Evolutionary conservation across 768 basidiomycete genomes (phyloP), one percentile per base, ranked within the genome.

Genomic region (Pulveroboletus frians): DNA sequence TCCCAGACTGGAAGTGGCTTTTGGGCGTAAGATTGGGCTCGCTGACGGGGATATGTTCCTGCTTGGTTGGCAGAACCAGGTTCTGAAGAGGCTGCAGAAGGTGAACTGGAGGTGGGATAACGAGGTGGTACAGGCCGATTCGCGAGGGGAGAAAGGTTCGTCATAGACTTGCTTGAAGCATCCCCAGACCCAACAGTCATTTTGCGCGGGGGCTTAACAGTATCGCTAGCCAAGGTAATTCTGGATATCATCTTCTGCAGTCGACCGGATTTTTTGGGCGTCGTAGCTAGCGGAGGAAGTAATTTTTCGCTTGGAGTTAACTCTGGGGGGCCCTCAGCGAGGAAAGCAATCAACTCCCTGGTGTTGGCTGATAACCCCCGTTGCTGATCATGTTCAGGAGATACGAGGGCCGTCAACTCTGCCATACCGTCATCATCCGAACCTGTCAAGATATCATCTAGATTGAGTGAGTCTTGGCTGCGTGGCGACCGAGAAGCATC

Each of bases 231-330:
- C 53, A 80, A 70, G 32, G 79, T 83, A 23, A 92, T 71, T 57
- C 81, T 84, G 17, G 88, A 90, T 58, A 93, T 86, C 83, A 93
- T 90, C 54, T 83, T 79, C 66, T 85, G 84, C 51, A 92, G 69
- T 21, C 88, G 77, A 41, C 80, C 80, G 47, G 74, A 75, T 66
- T 81, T 81, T 58, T 66, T 70, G 50, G 53, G 61, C 51, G 61
- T 54, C 9, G 43, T 4, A 13, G 57, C 51, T 11, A 60, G 72
- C 26, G 71, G 56, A 21, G 74, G 72, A 49, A 78, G 77, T 7
- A 66, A 63, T 46, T 71, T 72, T 21, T 76, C 76, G 40, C 71
- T 63, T 11, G 71, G 61, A 40, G 54, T 51, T 2, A 58, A 59
- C 46, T 76, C 74, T 14, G 78, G 77, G 3, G 80, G 79, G 6